phyloP scores from a whole-genome alignment of 2,329 filamentous ascomycete genomes.

The Ophiostoma pallidulum region DNA sequence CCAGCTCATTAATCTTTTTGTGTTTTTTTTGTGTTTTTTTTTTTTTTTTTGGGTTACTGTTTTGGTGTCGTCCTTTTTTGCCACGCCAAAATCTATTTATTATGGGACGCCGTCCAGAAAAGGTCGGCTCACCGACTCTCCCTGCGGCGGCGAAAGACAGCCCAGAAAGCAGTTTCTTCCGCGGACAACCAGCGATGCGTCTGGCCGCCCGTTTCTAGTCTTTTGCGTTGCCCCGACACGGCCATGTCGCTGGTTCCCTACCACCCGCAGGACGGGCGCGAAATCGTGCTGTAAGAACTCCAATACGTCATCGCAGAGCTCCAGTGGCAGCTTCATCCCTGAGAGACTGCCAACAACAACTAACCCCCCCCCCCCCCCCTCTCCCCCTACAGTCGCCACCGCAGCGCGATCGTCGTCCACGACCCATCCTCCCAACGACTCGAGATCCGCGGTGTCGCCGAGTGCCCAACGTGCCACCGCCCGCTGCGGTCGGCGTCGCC shows the following conservation, averaged over 20 bases:
- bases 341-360: background rate
- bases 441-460: constrained; percentile 64
- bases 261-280: constrained; percentile 59
- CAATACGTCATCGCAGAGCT: constrained; percentile 16
- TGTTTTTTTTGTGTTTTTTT: too few relatives aligned
- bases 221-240: too few relatives aligned
- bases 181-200: too few relatives aligned
- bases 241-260: constrained; percentile 66
- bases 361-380: constrained; percentile 1
- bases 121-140: too few relatives aligned
- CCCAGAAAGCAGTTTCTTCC: too few relatives aligned
- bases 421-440: constrained; percentile 79
- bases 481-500: constrained; percentile 45
- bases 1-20: too few relatives aligned
- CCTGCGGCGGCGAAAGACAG: too few relatives aligned
- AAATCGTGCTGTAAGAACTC: constrained; percentile 69
- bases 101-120: too few relatives aligned
- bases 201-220: too few relatives aligned
- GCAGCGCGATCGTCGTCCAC: constrained; percentile 84
- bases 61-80: too few relatives aligned
- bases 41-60: too few relatives aligned
- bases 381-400: constrained; percentile 59
- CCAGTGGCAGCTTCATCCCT: background rate
- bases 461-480: constrained; percentile 88
- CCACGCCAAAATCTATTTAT: too few relatives aligned